Evolutionary conservation across 805 yeast species (phyloP).

Genomic region (Tetrapisispora iriomotensis): DNA sequence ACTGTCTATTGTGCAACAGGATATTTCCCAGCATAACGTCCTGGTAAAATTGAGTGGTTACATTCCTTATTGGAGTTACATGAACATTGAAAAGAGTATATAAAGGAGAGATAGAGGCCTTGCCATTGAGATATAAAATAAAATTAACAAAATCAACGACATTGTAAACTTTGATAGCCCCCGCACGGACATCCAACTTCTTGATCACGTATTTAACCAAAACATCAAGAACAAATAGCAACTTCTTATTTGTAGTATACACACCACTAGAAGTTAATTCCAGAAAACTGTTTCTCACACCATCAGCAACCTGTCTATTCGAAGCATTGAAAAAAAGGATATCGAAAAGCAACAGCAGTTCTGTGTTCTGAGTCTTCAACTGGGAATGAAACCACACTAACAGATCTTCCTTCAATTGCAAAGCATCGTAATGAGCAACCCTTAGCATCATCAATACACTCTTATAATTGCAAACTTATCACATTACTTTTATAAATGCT

Average conservation of each 20-base stretch:
- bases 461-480: no score
- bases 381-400: background rate
- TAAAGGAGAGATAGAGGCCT: slow-evolving; percentile 11
- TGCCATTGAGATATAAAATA: background rate
- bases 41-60: background rate
- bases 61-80: background rate
- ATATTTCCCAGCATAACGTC: background rate
- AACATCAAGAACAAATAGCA: background rate
- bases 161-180: background rate
- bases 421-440: slow-evolving; percentile 1
- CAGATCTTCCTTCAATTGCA: background rate
- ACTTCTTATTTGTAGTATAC: background rate
- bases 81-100: slow-evolving; percentile 14
- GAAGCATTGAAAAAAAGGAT: background rate
- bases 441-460: no score
- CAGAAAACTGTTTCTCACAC: background rate
- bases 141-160: slow-evolving; percentile 7
- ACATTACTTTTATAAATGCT: no score
- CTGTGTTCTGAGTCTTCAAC: background rate
- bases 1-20: slow-evolving; percentile 19
- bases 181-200: background rate
- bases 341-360: background rate
- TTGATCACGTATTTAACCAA: background rate
- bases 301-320: background rate
- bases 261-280: background rate